phyloP scores from a whole-genome alignment of 352 stramenopile genomes.

The Pythium guiyangense region DNA sequence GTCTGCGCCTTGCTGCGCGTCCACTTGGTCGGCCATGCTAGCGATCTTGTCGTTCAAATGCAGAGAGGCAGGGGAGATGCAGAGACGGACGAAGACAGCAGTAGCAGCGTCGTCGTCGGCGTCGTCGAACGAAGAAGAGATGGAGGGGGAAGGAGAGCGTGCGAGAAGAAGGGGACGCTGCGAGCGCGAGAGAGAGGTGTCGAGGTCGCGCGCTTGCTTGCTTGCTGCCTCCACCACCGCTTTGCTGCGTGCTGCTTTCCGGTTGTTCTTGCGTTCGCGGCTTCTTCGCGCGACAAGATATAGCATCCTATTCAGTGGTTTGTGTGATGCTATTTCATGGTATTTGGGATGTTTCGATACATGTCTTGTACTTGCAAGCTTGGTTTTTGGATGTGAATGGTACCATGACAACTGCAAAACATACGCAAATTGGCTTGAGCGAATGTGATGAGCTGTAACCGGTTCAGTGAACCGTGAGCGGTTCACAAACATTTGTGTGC shows the following conservation, averaged over 20 bases:
- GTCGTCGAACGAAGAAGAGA: neutral
- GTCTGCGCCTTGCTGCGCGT: conserved; percentile 31
- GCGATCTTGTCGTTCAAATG: conserved; percentile 14
- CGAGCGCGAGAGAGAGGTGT: neutral
- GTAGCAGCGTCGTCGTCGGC: neutral
- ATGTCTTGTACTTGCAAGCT: too few species aligned
- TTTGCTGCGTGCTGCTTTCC: conserved; percentile 1
- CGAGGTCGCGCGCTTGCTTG: neutral
- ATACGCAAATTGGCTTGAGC: too few species aligned
- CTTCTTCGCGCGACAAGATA: too few species aligned
- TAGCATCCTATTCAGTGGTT: too few species aligned
- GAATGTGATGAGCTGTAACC: too few species aligned
- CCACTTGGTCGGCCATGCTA: conserved; percentile 77
- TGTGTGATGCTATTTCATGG: too few species aligned
- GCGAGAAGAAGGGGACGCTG: neutral
- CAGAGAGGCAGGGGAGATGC: conserved; percentile 5
- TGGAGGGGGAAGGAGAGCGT: neutral
- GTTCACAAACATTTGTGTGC: too few species aligned
- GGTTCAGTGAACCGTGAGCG: too few species aligned
- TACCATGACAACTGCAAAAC: too few species aligned
- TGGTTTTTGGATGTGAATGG: too few species aligned
- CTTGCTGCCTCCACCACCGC: neutral
- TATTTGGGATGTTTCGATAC: too few species aligned
- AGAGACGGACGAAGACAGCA: conserved; percentile 1
- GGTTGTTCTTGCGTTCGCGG: neutral